Base-by-base conservation (phyloP, 768 basidiomycete species). In the Trametes villosa region DNA sequence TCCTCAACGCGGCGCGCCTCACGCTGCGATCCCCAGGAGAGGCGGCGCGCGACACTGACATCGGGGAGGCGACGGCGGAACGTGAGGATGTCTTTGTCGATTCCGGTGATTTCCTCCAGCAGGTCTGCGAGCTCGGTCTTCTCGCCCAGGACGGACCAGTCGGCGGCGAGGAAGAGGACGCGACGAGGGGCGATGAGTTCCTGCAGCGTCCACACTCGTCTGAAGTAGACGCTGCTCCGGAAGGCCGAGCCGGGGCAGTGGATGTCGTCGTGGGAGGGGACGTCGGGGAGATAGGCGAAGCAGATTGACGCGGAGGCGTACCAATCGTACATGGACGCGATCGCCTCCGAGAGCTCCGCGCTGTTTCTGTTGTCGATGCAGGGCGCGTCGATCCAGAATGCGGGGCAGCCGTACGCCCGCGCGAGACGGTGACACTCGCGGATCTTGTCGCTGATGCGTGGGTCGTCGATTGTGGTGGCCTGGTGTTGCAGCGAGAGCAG, bases 1-100 rank as follows among this genome's bases (percentile, higher is more conserved):
- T 58, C 57, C 41, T 58, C 57, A 9, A 20, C 26, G 18, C 57
- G 48, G 17, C 48, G 50, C 30, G 57, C 44, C 20, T 50, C 27
- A 9, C 57, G 47, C 20, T 17, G 7, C 11, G 49, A 38, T 7
- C 38, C 47, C 48, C 57, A 58, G 3, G 48, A 36, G 15, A 58
- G 18, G 46, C 56, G 56, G 13, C 34, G 30, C 17, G 56, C 47
- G 20, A 49, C 24, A 38, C 44, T 47, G 7, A 40, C 24, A 2
- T 18, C 18, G 26, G 20, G 36, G 9, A 30, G 15, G 18, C 26
- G 11, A 26, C 27, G 34, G 18, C n/a, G n/a, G n/a, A n/a, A n/a
- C n/a, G n/a, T 22, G 22, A 45, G 24, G 22, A 45, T 12, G 22
- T 45, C 24, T 1, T 11, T 7, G 24, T 24, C 9, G 44, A 45